A percentile compares a stretch with the other conserved stretches of the same genome.
Conservation (phyloP, 352 stramenopile genomes). For the Peronosclerospora sorghi region DNA sequence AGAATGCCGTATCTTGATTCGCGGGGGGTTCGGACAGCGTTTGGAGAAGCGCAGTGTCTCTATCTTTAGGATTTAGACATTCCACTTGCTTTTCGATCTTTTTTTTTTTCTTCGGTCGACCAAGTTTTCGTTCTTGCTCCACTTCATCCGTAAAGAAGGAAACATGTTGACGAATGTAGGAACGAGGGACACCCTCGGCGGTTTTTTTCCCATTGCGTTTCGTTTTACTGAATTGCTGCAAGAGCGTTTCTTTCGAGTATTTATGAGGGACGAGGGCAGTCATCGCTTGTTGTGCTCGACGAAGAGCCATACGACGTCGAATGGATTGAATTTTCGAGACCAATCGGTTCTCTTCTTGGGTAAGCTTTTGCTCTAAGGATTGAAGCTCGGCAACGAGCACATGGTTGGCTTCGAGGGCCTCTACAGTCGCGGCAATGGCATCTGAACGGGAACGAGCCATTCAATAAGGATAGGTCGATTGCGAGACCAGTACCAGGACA, state of each 20-base stretch:
- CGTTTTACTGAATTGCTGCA: conserved; percentile 18
- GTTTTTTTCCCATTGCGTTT: not conserved
- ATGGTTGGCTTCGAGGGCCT: conserved; percentile 32
- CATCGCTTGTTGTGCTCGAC: conserved; percentile 42
- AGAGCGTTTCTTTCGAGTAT: not conserved
- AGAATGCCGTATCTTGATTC: conserved; percentile 41
- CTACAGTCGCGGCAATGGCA: conserved; percentile 5
- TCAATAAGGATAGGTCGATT: no score
- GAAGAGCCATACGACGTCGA: conserved; percentile 37
- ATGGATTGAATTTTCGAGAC: conserved; percentile 29
- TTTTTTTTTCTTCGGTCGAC: conserved; percentile 25
- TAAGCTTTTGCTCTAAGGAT: conserved; percentile 18
- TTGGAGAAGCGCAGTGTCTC: conserved; percentile 1
- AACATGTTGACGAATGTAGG: conserved; percentile 39
- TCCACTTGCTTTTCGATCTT: conserved; percentile 13
- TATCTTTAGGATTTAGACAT: not conserved
- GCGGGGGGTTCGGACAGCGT: conserved; percentile 24
- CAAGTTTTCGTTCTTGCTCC: conserved; percentile 7
- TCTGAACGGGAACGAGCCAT: not conserved
- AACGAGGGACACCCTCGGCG: conserved; percentile 27
- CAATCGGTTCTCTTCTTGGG: conserved; percentile 28
- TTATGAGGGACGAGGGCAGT: conserved; percentile 14
- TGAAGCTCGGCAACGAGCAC: conserved; percentile 33
- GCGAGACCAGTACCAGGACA: no score
- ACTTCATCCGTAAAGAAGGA: conserved; percentile 58